Evolutionary conservation across 2,329 filamentous ascomycete genomes (phyloP), one percentile per base, ranked within the genome.

Genomic region (Davidsoniella neocaledoniae): DNA sequence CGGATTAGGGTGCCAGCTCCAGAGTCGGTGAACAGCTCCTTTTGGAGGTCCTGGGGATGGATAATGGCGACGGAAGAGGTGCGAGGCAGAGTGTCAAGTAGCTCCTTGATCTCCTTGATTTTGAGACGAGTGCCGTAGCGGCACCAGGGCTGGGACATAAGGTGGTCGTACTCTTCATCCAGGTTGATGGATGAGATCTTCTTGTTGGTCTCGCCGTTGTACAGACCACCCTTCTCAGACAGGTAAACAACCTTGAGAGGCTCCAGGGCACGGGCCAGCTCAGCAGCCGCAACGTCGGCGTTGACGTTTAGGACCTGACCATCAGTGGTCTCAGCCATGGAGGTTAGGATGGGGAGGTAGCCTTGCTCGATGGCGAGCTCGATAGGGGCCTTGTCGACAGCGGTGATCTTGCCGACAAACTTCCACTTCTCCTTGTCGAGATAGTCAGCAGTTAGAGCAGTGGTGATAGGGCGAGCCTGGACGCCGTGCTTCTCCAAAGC

Each of bases 101-200:
- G 75, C 53, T 94, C 87, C 72, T 94, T 94, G 68, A 94, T 93
- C 69, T 98, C 87, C 68, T 84, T 86, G 65, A 98, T 96, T 79
- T 98, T 98, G 56, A 96, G 74, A 55, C 88, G 78, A 37, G 90
- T 96, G 55, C 91, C 91, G 62, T 91, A 93, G 61, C 86, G 81
- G 65, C 93, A 91, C 91, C 90, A 98, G 58, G 84, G 79, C 67
- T 95, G 86, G 51, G 79, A 74, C 86, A 96, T 94, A 60, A 95
- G 75, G 61, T 85, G 75, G 53, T 94, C 86, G 60, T 85, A 96
- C 68, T 98, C 91, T 66, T 94, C 88, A 62, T 98, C 91, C 52
- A 98, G 73, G 68, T 96, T 96, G 68, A 96, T 96, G 53, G 83
- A 85, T 5, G 90, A 94, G 61, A 96, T 96, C 70, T 94, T 94